Evolutionary conservation across 2,329 filamentous ascomycete genomes (phyloP), one percentile per base, ranked within the genome.

Genomic region (Microdochium trichocladiopsis): DNA sequence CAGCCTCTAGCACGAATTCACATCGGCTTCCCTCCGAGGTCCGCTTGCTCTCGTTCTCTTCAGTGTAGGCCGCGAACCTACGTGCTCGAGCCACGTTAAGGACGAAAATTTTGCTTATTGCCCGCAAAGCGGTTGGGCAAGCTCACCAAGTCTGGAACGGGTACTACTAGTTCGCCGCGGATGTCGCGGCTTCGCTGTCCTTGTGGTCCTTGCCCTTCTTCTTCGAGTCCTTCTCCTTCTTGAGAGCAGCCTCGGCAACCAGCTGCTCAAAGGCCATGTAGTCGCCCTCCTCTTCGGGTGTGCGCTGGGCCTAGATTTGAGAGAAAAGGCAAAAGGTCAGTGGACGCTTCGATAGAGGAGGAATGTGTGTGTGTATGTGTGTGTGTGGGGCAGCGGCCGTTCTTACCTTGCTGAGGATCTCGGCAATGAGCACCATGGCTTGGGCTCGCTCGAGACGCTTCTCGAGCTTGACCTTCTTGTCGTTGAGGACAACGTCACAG

Each of bases 211-310:
- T 79, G 60, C 72, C 73, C 69, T 83, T 83, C 66, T 77, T 76
- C 66, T 90, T 87, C 52, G 88, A 83, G 63, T 93, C 87, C 68
- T 90, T 85, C 64, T 94, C 90, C 72, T 96, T 96, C 80, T 97
- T 97, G 51, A 91, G 87, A 53, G 92, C 91, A 4, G 93, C 93
- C 68, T 99, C 94, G 50, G 94, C 92, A 70, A 99, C 95, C 52
- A 99, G 84, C 71, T 97, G 91, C 69, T 99, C 94, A 61, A 99
- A 99, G 16, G 93, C 92, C 83, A 99, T 95, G 72, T 95, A 97
- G 64, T 97, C 94, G 58, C 94, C 93, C 71, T 99, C 94, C 74
- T 99, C 94, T 58, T 99, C 94, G 43, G 93, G 87, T 51, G 93
- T 87, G 56, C 94, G 86, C 68, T 88, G 81, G 41, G 93, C 90